A percentile compares a stretch with the other conserved stretches of the same genome.
Conservation (phyloP, 2,329 filamentous ascomycete species). For the Delphinella strobiligena region DNA sequence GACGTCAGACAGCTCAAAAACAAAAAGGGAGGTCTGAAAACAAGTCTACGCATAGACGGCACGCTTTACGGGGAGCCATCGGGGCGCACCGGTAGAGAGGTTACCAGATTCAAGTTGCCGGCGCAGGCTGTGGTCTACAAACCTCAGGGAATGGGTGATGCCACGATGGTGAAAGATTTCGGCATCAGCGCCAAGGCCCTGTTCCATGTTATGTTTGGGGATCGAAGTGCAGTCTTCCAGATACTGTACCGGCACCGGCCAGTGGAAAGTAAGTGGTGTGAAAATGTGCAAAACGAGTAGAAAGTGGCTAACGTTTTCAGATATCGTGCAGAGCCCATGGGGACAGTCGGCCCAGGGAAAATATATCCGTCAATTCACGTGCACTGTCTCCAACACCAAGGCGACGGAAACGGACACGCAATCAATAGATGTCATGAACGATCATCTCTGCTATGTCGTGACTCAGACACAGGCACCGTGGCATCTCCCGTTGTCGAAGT, state of each 20-base stretch:
- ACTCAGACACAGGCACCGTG: slow-evolving; percentile 56
- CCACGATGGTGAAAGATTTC: slow-evolving; percentile 69
- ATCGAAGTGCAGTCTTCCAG: slow-evolving; percentile 90
- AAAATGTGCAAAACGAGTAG: too few relatives aligned
- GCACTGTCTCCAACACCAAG: slow-evolving; percentile 10
- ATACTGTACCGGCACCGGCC: slow-evolving; percentile 75
- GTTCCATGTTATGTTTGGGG: slow-evolving; percentile 92
- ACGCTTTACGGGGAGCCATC: slow-evolving; percentile 40
- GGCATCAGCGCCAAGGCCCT: slow-evolving; percentile 87
- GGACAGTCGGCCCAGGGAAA: slow-evolving; percentile 51
- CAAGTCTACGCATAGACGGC: slow-evolving; percentile 50
- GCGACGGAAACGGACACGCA: slow-evolving; percentile 62
- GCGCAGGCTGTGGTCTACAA: slow-evolving; percentile 70
- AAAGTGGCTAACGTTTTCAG: too few relatives aligned
- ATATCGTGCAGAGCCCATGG: slow-evolving; percentile 83
- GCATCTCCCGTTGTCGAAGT: slow-evolving; percentile 72
- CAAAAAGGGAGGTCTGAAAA: slow-evolving; percentile 39
- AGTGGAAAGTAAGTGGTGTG: slow-evolving; percentile 41
- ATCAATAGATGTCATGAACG: slow-evolving; percentile 57
- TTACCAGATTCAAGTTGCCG: slow-evolving; percentile 70
- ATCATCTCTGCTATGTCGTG: slow-evolving; percentile 53
- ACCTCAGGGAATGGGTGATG: slow-evolving; percentile 65
- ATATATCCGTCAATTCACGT: slow-evolving; percentile 53
- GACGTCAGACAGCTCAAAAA: slow-evolving; percentile 25
- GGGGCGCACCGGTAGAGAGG: slow-evolving; percentile 30